These are phyloP conservation scores for Suaeda aralocaspica DNA, from an alignment of 148 eudicot species.

Conservation along the genomic window DNA sequence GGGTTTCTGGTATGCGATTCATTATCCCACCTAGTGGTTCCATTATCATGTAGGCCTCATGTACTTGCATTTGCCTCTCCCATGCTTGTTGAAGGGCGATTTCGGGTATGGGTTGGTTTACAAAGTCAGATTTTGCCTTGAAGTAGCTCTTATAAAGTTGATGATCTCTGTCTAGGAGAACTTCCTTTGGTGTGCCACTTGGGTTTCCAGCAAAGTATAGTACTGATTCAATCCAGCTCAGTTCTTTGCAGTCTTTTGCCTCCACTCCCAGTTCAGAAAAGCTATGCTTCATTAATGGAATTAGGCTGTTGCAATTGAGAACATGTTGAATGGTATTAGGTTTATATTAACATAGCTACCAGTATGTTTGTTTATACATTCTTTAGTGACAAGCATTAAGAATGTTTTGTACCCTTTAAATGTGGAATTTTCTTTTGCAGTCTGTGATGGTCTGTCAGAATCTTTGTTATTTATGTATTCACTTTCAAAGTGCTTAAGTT, in stretches of 20 bases:
- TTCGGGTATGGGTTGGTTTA: conserved; percentile 26
- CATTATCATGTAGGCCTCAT: conserved; percentile 12
- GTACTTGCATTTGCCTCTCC: conserved; percentile 14
- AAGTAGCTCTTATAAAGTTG: conserved; percentile 22
- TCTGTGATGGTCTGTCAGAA: background rate
- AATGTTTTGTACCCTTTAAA: background rate
- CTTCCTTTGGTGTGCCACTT: conserved; percentile 15
- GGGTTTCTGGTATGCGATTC: conserved; percentile 17
- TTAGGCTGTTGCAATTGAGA: conserved; percentile 22
- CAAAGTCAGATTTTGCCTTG: conserved; percentile 32
- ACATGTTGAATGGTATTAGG: background rate
- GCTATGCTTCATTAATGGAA: conserved; percentile 30
- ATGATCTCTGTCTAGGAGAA: conserved; percentile 23
- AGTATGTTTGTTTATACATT: background rate
- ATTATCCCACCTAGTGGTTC: conserved; percentile 29
- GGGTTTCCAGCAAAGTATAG: conserved; percentile 27
- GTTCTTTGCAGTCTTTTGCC: conserved; percentile 34
- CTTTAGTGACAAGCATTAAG: background rate
- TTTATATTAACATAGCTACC: background rate
- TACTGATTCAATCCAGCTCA: conserved; percentile 40
- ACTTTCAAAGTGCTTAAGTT: background rate
- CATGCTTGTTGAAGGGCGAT: conserved; percentile 18
- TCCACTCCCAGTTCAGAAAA: conserved; percentile 40
- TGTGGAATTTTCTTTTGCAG: background rate
- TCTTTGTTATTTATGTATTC: too few relatives aligned